A percentile compares a stretch with the other conserved stretches of the same genome.
phyloP scores from a whole-genome alignment of 305 asterid species.

The Euphrasia arctica region DNA sequence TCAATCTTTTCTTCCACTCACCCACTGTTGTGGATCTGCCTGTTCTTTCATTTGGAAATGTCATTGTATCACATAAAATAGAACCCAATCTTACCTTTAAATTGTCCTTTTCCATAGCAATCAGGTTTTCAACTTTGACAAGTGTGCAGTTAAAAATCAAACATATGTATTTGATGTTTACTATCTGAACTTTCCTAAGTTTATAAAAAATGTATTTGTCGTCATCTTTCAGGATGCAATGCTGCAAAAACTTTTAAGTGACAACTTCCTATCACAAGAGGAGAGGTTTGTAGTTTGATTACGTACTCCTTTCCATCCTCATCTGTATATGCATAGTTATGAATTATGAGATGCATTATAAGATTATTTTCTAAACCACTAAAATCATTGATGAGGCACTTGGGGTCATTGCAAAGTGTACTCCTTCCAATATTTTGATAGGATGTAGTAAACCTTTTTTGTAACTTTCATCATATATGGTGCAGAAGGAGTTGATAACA shows the following conservation, averaged over 20 bases:
- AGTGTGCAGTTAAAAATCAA: constrained; percentile 11
- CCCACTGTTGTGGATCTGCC: neutral
- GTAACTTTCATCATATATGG: no score
- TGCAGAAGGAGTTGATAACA: no score
- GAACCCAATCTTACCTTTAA: constrained; percentile 1
- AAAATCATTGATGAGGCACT: neutral
- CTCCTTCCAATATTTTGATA: neutral
- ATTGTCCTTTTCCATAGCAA: constrained; percentile 11
- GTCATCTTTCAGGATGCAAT: constrained; percentile 53
- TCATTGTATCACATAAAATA: constrained; percentile 10
- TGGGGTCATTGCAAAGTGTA: neutral
- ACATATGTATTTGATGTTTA: constrained; percentile 3
- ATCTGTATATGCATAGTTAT: constrained; percentile 16
- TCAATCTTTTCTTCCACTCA: constrained; percentile 1
- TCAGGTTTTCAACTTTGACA: constrained; percentile 18
- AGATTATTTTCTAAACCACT: constrained; percentile 5
- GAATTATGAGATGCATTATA: constrained; percentile 1
- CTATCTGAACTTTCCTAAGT: constrained; percentile 8
- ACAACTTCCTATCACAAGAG: constrained; percentile 63
- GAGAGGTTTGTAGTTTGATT: constrained; percentile 64
- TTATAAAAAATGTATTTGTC: constrained; percentile 22
- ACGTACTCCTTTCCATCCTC: constrained; percentile 10
- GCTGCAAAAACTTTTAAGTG: constrained; percentile 76
- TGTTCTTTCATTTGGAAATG: constrained; percentile 8
- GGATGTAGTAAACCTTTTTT: neutral